These are phyloP conservation scores for Ceriops decandra DNA, from an alignment of 345 rosid genomes.

Conservation along the genomic window DNA sequence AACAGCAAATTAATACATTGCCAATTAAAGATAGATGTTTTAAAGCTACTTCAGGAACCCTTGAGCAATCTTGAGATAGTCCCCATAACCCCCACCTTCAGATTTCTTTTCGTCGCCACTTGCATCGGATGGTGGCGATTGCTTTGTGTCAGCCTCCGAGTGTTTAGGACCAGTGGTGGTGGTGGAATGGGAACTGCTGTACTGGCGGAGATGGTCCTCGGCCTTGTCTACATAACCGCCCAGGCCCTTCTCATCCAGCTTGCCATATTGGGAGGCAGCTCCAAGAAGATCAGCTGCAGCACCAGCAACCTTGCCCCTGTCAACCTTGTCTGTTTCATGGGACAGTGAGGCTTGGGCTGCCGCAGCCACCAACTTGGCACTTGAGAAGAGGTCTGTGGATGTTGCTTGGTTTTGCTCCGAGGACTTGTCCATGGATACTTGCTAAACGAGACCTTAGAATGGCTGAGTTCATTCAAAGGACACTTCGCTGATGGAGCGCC, in stretches of 20 bases:
- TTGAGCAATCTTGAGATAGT: conserved; percentile 52
- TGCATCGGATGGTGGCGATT: conserved; percentile 7
- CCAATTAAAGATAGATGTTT: background rate
- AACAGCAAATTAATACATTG: no score
- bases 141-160: background rate
- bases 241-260: conserved; percentile 50
- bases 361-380: conserved; percentile 62
- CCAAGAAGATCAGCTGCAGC: conserved; percentile 56
- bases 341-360: conserved; percentile 47
- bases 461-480: no score
- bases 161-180: conserved; percentile 23
- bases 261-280: conserved; percentile 64
- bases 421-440: conserved; percentile 11
- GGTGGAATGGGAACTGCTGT: conserved; percentile 34
- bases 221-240: conserved; percentile 74
- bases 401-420: conserved; percentile 33
- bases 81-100: conserved; percentile 44
- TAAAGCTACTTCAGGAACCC: conserved; percentile 39
- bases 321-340: conserved; percentile 42
- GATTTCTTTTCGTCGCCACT: conserved; percentile 29
- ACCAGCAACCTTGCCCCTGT: conserved; percentile 53
- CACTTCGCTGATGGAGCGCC: no score
- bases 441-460: no score
- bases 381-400: conserved; percentile 51
- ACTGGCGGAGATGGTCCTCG: conserved; percentile 60